phyloP scores from a whole-genome alignment of 257 asterid species.

The Craterostigma plantagineum region DNA sequence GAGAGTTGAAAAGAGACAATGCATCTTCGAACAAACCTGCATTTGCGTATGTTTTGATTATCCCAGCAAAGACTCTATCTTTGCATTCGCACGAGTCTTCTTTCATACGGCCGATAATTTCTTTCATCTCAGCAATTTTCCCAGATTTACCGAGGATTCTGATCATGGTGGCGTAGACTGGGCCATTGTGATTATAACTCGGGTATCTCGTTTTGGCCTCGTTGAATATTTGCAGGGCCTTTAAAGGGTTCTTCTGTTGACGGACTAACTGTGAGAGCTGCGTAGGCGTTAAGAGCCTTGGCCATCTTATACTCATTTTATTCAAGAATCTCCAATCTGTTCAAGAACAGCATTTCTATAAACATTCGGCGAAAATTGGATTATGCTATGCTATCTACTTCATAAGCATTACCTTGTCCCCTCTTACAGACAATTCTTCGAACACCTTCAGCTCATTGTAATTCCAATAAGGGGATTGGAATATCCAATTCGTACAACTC shows the following conservation, averaged over 20 bases:
- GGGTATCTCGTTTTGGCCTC: slow-evolving; percentile 54
- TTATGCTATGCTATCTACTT: too few relatives aligned
- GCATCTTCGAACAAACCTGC: slow-evolving; percentile 58
- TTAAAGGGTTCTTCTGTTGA: slow-evolving; percentile 62
- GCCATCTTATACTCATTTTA: slow-evolving; percentile 68
- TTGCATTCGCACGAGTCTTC: slow-evolving; percentile 62
- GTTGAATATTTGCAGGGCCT: slow-evolving; percentile 55
- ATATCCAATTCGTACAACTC: too few relatives aligned
- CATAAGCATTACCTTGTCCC: too few relatives aligned
- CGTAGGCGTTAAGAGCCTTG: slow-evolving; percentile 55
- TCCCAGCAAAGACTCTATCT: slow-evolving; percentile 42
- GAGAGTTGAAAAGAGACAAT: slow-evolving; percentile 44
- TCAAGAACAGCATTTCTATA: background rate
- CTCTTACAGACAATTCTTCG: too few relatives aligned
- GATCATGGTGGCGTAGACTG: slow-evolving; percentile 62
- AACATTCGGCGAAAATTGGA: too few relatives aligned
- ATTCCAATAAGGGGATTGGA: too few relatives aligned
- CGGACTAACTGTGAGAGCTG: slow-evolving; percentile 51
- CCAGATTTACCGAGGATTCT: slow-evolving; percentile 50
- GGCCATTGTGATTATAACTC: slow-evolving; percentile 58
- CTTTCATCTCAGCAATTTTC: slow-evolving; percentile 49
- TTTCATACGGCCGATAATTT: slow-evolving; percentile 46
- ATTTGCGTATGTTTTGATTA: slow-evolving; percentile 38
- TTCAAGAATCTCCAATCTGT: slow-evolving; percentile 7
- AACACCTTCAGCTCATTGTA: too few relatives aligned